Evolutionary conservation across 1,139 yeast species (phyloP), one percentile per base, ranked within the genome.

Genomic region (Saccharomyces hybrid): DNA sequence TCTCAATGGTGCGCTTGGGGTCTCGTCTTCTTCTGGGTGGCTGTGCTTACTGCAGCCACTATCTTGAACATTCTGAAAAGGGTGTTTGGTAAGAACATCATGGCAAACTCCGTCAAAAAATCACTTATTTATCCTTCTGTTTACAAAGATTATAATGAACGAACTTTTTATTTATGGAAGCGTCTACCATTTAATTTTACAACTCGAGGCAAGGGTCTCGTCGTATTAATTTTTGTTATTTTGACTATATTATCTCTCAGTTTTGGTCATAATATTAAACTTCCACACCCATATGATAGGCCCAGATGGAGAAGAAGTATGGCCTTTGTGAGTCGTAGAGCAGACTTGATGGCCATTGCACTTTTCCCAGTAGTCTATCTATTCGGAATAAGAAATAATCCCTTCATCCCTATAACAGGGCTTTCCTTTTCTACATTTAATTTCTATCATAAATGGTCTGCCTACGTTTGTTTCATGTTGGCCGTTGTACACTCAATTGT

Each of bases 381-480:
- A 55, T 81, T 82, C 66, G 81, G 84, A 11, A 82, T 83, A 44
- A 76, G 86, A 70, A 82, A 82, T 62, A 82, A 82, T 62, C 81
- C 82, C 51, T 73, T 82, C 66, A 77, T 77, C 58, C 72, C 73
- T 66, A 54, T 81, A 16, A 73, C 82, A 4, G 83, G 83, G 2
- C 72, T 80, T 66, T 63, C 77, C 1, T 75, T 73, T 54, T 59
- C 80, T 1, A 72, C 79, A 13, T 81, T 81, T 66, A 67, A 78
- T 54, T 68, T 71, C 30, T 74, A 75, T 59, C 86, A 82, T 65
- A 79, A 70, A 61, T 71, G 75, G 71, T 63, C 68, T 51, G 78
- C 78, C 1, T 63, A 67, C 50, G 71, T 71, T 2, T 70, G 74
- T 65, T 65, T 68, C 2, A 57, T 70, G 6, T 61, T 71, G 34